These are phyloP conservation scores for Ogataea ramenticola DNA, from an alignment of 805 yeast genomes.

Conservation along the genomic window DNA sequence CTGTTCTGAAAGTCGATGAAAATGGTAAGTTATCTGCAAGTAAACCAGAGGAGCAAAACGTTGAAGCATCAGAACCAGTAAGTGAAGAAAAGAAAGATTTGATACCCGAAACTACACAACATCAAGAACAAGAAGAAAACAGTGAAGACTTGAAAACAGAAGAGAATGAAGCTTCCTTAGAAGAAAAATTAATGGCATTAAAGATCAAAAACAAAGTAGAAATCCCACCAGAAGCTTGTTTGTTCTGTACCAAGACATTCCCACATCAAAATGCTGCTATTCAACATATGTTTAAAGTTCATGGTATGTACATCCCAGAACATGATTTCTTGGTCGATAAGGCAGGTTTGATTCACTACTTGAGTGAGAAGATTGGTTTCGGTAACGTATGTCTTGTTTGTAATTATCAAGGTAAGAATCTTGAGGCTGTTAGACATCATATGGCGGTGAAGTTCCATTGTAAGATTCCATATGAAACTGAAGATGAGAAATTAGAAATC, in stretches of 20 bases:
- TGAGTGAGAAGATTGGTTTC: constrained; percentile 73
- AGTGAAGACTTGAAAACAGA: constrained; percentile 1
- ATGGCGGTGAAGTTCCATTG: constrained; percentile 82
- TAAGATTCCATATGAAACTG: constrained; percentile 79
- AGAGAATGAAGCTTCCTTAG: constrained; percentile 22
- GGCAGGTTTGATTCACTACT: constrained; percentile 63
- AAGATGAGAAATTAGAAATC: constrained; percentile 67
- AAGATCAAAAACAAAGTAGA: constrained; percentile 40
- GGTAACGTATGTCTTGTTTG: constrained; percentile 85
- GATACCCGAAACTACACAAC: constrained; percentile 5
- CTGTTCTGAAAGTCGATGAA: constrained; percentile 13
- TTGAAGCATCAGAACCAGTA: constrained; percentile 11
- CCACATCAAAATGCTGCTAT: constrained; percentile 36
- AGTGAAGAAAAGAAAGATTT: constrained; percentile 14
- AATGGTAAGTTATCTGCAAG: constrained; percentile 19
- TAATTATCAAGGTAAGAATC: constrained; percentile 70
- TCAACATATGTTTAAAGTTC: constrained; percentile 69
- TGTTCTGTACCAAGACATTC: constrained; percentile 38
- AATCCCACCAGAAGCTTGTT: constrained; percentile 41
- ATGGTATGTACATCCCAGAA: constrained; percentile 89
- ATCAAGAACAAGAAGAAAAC: constrained; percentile 9
- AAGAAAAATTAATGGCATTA: constrained; percentile 36
- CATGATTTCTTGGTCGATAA: constrained; percentile 57
- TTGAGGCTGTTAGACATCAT: constrained; percentile 87
- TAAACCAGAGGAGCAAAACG: constrained; percentile 5